Percentiles rank a stretch among this genome's conserved stretches.
Evolutionary conservation across 148 eudicot species (phyloP).

Genomic region (Limonium bicolor): DNA sequence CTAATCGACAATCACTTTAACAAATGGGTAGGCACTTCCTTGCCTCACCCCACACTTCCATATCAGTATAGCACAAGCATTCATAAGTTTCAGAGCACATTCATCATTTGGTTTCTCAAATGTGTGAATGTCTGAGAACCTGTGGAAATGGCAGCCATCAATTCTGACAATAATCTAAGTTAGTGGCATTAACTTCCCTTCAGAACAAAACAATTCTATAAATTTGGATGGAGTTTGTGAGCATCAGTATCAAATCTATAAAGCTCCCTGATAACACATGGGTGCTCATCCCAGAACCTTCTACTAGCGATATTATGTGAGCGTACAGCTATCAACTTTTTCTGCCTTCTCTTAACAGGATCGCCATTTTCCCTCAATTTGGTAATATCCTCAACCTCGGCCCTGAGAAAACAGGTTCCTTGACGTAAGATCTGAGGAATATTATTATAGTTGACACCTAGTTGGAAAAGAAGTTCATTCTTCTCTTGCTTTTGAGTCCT

Average conservation of each 20-base stretch:
- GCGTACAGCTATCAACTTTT: constrained; percentile 29
- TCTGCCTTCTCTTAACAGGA: constrained; percentile 49
- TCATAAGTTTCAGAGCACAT: constrained; percentile 83
- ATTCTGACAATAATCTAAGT: constrained; percentile 87
- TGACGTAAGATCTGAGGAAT: constrained; percentile 61
- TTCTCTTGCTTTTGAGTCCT: constrained; percentile 57
- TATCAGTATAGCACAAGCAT: constrained; percentile 85
- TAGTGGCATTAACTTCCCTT: constrained; percentile 42
- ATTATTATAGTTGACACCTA: constrained; percentile 58
- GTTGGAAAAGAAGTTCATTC: constrained; percentile 69
- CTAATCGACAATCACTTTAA: too few species aligned
- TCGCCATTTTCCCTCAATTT: constrained; percentile 36
- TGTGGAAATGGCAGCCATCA: constrained; percentile 88
- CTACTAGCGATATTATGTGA: constrained; percentile 48
- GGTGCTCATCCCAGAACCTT: constrained; percentile 65
- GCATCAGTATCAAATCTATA: constrained; percentile 40
- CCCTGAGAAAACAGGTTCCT: constrained; percentile 67
- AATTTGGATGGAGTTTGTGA: constrained; percentile 46
- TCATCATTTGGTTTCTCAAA: constrained; percentile 95
- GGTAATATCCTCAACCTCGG: constrained; percentile 62
- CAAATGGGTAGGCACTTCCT: too few species aligned
- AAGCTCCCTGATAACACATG: constrained; percentile 41
- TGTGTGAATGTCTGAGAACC: constrained; percentile 80
- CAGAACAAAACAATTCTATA: constrained; percentile 46
- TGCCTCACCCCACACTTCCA: too few species aligned